These are phyloP conservation scores for Leccinum uliginosum DNA, from an alignment of 768 basidiomycete genomes.

Conservation along the genomic window DNA sequence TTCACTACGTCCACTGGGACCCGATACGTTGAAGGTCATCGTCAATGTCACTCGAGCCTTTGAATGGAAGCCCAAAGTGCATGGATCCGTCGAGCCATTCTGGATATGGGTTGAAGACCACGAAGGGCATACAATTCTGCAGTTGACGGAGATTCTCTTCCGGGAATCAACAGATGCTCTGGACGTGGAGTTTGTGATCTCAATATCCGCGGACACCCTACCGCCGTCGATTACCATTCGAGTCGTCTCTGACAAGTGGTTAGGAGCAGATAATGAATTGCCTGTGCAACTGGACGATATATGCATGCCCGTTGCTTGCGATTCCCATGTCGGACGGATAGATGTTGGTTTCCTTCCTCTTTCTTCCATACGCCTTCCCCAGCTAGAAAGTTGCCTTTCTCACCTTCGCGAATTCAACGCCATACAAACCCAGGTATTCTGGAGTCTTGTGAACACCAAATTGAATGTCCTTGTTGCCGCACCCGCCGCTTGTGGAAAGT, in stretches of 20 bases:
- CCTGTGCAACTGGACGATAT: slow-evolving; percentile 60
- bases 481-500: slow-evolving; percentile 80
- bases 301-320: slow-evolving; percentile 65
- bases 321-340: slow-evolving; percentile 57
- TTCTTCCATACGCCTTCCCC: slow-evolving; percentile 42
- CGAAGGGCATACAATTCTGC: slow-evolving; percentile 75
- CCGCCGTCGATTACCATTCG: slow-evolving; percentile 71
- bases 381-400: slow-evolving; percentile 41
- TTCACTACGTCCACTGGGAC: slow-evolving; percentile 74
- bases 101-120: slow-evolving; percentile 96
- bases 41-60: slow-evolving; percentile 65
- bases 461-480: slow-evolving; percentile 70
- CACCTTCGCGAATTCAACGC: slow-evolving; percentile 64
- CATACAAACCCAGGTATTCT: slow-evolving; percentile 87
- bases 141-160: slow-evolving; percentile 69
- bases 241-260: slow-evolving; percentile 87
- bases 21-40: slow-evolving; percentile 76
- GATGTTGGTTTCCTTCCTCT: slow-evolving; percentile 72
- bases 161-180: slow-evolving; percentile 58
- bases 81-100: slow-evolving; percentile 79
- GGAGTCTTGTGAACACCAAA: slow-evolving; percentile 68
- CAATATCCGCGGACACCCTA: slow-evolving; percentile 53
- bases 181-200: slow-evolving; percentile 75
- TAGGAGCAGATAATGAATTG: slow-evolving; percentile 81
- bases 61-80: slow-evolving; percentile 73